Evolutionary conservation across 2,329 filamentous ascomycete species (phyloP), one percentile per base, ranked within the genome.

Genomic region (Ascochyta fabae): DNA sequence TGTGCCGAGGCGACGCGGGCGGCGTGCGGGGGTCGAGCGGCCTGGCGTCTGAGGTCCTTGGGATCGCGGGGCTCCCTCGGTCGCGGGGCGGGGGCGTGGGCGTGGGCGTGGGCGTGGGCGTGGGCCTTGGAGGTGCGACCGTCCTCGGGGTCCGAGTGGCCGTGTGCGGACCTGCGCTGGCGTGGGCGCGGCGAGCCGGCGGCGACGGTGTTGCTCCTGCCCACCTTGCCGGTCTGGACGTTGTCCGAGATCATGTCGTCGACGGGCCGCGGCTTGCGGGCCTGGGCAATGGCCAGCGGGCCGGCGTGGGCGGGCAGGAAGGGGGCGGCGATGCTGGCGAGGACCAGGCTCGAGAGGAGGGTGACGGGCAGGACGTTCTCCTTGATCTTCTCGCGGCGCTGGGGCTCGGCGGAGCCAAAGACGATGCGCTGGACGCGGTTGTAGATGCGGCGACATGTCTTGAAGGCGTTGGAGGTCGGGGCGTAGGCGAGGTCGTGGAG

Each of bases 371-470:
- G 76, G 6, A 89, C 83, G 73, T 95, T 95, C 75, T 94, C 90
- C 71, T 87, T 88, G 73, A 95, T 92, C 78, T 88, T 89, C 66
- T 92, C 89, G 62, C 86, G 82, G 54, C 87, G 84, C 57, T 82
- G 82, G 24, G 84, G 82, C 68, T 94, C 90, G 31, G 87, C 83
- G 23, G 89, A 81, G 19, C 91, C 91, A 74, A 95, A 95, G 24
- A 95, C 90, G 66, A 95, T 91, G 75, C 91, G 87, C 76, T 95
- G 91, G 35, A 95, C 90, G 76, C 91, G 92, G 78, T 95, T 95
- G 79, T 93, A 94, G 65, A 95, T 87, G 69, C 91, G 83, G 56
- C 90, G 86, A 71, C 91, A 94, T 45, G 89, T 94, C 77, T 90
- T 88, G 78, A 95, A 95, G 45, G 89, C 84, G 67, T 88, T 85